Percentiles rank a stretch among this genome's conserved stretches.
phyloP scores from a whole-genome alignment of 768 basidiomycete genomes.

The Naganishia friedmannii region DNA sequence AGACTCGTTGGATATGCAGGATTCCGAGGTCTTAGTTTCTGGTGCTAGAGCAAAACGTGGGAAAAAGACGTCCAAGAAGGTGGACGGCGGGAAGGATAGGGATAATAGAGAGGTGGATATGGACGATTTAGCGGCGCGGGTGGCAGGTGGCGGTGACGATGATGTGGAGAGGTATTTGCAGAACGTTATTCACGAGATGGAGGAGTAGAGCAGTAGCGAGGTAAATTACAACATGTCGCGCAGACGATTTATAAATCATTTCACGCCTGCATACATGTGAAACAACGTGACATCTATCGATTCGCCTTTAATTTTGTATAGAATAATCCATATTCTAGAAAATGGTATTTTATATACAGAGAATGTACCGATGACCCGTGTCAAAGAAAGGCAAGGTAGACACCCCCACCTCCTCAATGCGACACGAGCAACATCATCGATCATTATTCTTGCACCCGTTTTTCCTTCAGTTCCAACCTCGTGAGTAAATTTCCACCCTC shows the following conservation, averaged over 20 bases:
- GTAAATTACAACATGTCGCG: not conserved
- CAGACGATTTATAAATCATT: not conserved
- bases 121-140: constrained; percentile 1
- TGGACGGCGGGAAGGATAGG: not conserved
- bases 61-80: not conserved
- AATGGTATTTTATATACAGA: not conserved
- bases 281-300: not conserved
- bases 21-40: not conserved
- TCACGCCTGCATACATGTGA: not conserved
- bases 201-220: not conserved
- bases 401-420: not conserved
- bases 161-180: constrained; percentile 21
- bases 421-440: constrained; percentile 2
- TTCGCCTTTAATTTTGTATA: no score
- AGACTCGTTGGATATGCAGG: not conserved
- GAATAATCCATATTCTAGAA: no score
- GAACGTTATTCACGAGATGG: constrained; percentile 19
- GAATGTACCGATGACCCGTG: constrained; percentile 1
- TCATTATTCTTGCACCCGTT: constrained; percentile 11
- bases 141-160: constrained; percentile 1
- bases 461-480: constrained; percentile 24
- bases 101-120: not conserved
- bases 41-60: constrained; percentile 13
- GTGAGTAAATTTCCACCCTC: not conserved
- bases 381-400: not conserved